These are phyloP conservation scores for Aspergillus fischeri DNA, from an alignment of 2,329 filamentous ascomycete genomes.

Conservation along the genomic window DNA sequence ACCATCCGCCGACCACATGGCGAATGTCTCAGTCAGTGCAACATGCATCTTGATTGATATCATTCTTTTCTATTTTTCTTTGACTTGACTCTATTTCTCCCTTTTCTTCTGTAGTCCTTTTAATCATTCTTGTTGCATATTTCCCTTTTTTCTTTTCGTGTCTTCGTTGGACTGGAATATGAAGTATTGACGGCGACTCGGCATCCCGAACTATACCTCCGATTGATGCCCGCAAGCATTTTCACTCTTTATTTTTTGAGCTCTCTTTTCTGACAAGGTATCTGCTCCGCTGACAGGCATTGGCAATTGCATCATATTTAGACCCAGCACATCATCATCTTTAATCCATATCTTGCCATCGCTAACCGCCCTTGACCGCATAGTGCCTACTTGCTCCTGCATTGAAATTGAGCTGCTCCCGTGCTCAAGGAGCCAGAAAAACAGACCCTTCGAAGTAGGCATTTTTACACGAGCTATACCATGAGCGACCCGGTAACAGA, in stretches of 20 bases:
- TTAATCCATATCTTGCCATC: conserved; percentile 9
- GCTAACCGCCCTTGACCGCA: conserved; percentile 2
- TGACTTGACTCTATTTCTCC: background rate
- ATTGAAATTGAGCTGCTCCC: background rate
- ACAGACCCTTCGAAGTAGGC: background rate
- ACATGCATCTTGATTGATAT: background rate
- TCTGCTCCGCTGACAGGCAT: conserved; percentile 6
- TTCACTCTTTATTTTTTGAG: background rate
- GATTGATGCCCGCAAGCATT: background rate
- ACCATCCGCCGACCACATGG: background rate
- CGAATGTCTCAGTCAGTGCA: background rate
- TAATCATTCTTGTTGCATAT: background rate
- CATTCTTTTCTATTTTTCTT: background rate
- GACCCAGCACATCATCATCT: conserved; percentile 27
- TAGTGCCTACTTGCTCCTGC: background rate
- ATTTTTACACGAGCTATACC: background rate
- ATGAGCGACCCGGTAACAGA: conserved; percentile 15
- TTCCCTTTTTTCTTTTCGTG: background rate
- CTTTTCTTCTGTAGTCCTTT: background rate
- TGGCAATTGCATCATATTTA: conserved; percentile 28
- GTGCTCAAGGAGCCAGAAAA: background rate
- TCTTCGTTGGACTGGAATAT: background rate
- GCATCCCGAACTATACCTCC: background rate
- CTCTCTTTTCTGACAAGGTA: conserved; percentile 5
- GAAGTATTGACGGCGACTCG: background rate